Evolutionary conservation across 352 stramenopile genomes (phyloP), one percentile per base, ranked within the genome.

Genomic region (Phytophthora chlamydospora): DNA sequence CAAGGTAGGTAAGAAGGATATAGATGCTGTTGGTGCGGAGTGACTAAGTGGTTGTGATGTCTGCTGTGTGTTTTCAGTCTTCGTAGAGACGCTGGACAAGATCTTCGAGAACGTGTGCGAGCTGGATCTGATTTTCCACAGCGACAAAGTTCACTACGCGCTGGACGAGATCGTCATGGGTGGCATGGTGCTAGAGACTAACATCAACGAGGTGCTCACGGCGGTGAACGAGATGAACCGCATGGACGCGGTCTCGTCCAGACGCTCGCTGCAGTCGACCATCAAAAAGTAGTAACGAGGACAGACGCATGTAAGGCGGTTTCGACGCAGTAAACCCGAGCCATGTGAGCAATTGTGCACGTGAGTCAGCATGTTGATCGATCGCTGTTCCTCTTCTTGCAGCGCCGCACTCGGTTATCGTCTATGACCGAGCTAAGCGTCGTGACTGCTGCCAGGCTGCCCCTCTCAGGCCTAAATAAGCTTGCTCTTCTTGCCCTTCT

Each of bases 91-190:
- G 33, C 80, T 98, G 47, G 93, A 99, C 84, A 99, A 99, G 78
- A 98, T 97, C 71, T 99, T 99, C 75, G 97, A 99, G 68, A 99
- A 99, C 83, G 98, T 99, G 16, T 99, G 98, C 80, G 98, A 99
- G 80, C 83, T 99, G 43, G 97, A 99, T 68, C 83, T 99, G 33
- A 99, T 99, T 71, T 99, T 99, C 82, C 96, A 99, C 82, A 98
- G 93, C 41, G 97, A 99, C 89, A 97, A 98, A 62, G 81, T 98
- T 21, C 91, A 98, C 64, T 98, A 98, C 68, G 92, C 98, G 41
- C 80, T 99, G 50, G 97, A 99, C 82, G 97, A 99, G 80, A 99
- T 99, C 67, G 97, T 99, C 39, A 99, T 99, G 97, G 98, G 95
- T 12, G 97, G 98, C 29, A 99, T 99, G 97, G 98, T 99, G 42